A percentile compares a stretch with the other conserved stretches of the same genome.
Evolutionary conservation across 108 stramenopile species (phyloP).

Genomic region (Cyclotella atomus): DNA sequence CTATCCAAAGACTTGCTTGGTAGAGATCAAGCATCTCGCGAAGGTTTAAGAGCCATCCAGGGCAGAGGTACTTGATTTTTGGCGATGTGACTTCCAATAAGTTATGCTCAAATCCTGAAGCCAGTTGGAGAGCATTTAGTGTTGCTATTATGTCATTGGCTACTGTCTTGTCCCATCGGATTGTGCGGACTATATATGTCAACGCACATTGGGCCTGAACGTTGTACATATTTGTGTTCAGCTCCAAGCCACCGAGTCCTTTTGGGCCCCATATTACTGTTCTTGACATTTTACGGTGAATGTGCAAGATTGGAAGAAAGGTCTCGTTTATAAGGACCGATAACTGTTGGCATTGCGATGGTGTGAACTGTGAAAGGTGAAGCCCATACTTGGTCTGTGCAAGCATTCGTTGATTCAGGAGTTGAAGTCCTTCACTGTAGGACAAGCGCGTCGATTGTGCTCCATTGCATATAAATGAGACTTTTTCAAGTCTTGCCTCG

Average conservation of each 20-base stretch:
- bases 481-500: neutral
- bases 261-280: conserved; percentile 2
- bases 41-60: neutral
- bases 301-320: neutral
- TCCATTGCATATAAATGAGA: neutral
- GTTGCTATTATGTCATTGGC: neutral
- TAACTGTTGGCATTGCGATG: neutral
- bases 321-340: neutral
- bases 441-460: neutral
- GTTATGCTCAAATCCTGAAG: neutral
- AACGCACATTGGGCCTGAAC: neutral
- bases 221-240: neutral
- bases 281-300: neutral
- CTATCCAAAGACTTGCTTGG: neutral
- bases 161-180: neutral
- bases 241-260: neutral
- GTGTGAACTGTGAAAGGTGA: neutral
- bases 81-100: neutral
- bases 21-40: neutral
- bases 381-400: conserved; percentile 1
- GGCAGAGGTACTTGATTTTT: neutral
- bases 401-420: neutral
- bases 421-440: neutral
- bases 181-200: neutral
- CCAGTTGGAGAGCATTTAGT: conserved; percentile 7